These are phyloP conservation scores for Dendrocalamus latiflorus DNA, from an alignment of 202 grass and related monocot species.

Conservation along the genomic window DNA sequence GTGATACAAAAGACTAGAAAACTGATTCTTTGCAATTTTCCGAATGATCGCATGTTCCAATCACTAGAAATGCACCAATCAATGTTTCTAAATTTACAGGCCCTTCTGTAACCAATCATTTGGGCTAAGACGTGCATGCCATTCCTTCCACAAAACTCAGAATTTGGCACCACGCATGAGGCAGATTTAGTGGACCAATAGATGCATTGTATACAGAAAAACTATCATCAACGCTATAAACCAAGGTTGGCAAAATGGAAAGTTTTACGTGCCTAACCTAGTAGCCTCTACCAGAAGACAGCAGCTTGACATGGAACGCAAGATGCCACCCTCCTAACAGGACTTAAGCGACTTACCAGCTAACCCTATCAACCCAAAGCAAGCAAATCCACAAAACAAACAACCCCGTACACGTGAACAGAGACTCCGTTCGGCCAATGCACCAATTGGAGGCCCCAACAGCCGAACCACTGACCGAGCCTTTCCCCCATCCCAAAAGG, in stretches of 20 bases:
- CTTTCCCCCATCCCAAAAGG: neutral
- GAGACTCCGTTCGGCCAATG: neutral
- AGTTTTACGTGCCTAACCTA: neutral
- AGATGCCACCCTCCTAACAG: neutral
- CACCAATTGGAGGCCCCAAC: neutral
- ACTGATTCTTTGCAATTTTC: neutral
- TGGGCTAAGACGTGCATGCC: neutral
- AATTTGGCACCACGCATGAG: neutral
- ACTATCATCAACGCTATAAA: neutral
- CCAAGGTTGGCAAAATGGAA: constrained; percentile 1
- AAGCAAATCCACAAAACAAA: neutral
- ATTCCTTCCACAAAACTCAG: neutral
- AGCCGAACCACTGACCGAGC: neutral
- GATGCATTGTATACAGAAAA: neutral
- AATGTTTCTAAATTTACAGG: neutral
- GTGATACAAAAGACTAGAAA: neutral
- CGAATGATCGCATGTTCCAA: neutral
- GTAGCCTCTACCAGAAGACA: neutral
- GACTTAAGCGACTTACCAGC: neutral
- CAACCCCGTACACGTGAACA: neutral
- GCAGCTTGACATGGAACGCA: neutral
- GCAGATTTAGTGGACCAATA: neutral
- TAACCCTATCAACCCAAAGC: neutral
- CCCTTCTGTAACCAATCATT: neutral
- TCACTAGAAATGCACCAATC: neutral